A percentile compares a stretch with the other conserved stretches of the same genome.
These are phyloP conservation scores for Cerioporus squamosus DNA, from an alignment of 1,284 basidiomycete genomes.

Conservation along the genomic window DNA sequence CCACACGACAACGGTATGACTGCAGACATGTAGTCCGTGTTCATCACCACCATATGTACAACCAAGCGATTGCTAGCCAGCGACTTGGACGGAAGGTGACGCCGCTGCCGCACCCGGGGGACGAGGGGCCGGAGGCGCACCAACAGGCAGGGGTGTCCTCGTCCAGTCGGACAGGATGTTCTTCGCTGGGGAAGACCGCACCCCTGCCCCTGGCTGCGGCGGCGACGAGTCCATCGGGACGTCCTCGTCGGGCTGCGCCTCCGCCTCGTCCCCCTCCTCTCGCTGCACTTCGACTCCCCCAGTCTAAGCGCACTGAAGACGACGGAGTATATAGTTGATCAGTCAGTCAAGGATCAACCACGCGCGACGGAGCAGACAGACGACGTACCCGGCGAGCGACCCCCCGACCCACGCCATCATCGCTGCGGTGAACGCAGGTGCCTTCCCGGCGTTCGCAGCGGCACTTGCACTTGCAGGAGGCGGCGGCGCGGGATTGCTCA, in stretches of 20 bases:
- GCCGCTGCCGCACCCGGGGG: slow-evolving; percentile 13
- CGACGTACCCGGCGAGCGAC: slow-evolving; percentile 83
- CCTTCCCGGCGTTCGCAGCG: slow-evolving; percentile 70
- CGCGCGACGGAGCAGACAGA: background rate
- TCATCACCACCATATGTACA: too few species aligned
- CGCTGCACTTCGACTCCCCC: slow-evolving; percentile 80
- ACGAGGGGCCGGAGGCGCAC: slow-evolving; percentile 61
- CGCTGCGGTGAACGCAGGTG: slow-evolving; percentile 83
- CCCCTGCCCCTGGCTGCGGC: background rate
- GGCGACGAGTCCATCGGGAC: slow-evolving; percentile 38
- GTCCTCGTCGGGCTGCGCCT: slow-evolving; percentile 43
- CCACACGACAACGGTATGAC: background rate
- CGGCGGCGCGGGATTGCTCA: slow-evolving; percentile 79
- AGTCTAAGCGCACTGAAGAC: slow-evolving; percentile 67
- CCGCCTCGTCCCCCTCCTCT: slow-evolving; percentile 85
- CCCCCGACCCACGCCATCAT: slow-evolving; percentile 92
- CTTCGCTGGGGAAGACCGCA: slow-evolving; percentile 25
- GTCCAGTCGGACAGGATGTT: slow-evolving; percentile 83
- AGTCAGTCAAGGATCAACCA: background rate
- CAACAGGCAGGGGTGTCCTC: slow-evolving; percentile 57
- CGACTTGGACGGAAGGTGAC: slow-evolving; percentile 28
- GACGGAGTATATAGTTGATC: too few species aligned
- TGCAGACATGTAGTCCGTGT: background rate
- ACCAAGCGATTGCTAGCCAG: too few species aligned
- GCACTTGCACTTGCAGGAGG: slow-evolving; percentile 35